These are phyloP conservation scores for Oryza officinalis DNA, from an alignment of 176 grass and related monocot genomes.

Conservation along the genomic window DNA sequence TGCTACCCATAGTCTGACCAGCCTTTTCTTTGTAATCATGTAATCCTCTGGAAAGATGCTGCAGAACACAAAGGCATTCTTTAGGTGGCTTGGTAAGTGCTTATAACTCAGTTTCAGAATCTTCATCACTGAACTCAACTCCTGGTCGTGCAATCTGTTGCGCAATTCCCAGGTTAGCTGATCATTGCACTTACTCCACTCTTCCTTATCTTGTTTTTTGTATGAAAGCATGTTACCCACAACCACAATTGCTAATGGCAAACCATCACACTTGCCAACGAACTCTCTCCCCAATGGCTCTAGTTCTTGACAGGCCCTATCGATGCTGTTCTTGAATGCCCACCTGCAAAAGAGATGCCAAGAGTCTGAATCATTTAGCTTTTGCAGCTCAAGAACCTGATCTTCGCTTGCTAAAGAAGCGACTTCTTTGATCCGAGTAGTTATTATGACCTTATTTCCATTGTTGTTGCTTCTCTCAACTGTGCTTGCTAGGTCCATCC, in stretches of 20 bases:
- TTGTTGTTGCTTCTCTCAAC: neutral
- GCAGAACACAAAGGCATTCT: slow-evolving; percentile 48
- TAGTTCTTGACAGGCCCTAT: slow-evolving; percentile 21
- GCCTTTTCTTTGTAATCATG: slow-evolving; percentile 35
- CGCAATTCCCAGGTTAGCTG: slow-evolving; percentile 21
- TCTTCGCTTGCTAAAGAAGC: slow-evolving; percentile 27
- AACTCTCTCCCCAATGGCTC: slow-evolving; percentile 24
- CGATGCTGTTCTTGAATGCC: slow-evolving; percentile 8
- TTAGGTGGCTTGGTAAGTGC: slow-evolving; percentile 44
- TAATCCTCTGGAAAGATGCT: slow-evolving; percentile 58
- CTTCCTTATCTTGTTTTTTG: neutral
- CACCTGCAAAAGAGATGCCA: slow-evolving; percentile 25
- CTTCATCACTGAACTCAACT: slow-evolving; percentile 26
- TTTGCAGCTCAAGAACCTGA: slow-evolving; percentile 17
- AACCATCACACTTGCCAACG: slow-evolving; percentile 26
- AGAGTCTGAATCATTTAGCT: slow-evolving; percentile 8
- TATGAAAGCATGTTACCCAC: slow-evolving; percentile 30
- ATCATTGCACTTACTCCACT: slow-evolving; percentile 30
- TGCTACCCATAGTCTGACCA: slow-evolving; percentile 49
- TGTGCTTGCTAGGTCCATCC: slow-evolving; percentile 11
- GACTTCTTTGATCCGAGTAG: slow-evolving; percentile 3
- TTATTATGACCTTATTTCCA: slow-evolving; percentile 29
- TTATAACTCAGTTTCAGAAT: slow-evolving; percentile 49
- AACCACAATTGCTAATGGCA: slow-evolving; percentile 36
- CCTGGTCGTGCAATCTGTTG: slow-evolving; percentile 14